phyloP scores from a whole-genome alignment of 106 monocot genomes.

The Dendrobium huoshanense region DNA sequence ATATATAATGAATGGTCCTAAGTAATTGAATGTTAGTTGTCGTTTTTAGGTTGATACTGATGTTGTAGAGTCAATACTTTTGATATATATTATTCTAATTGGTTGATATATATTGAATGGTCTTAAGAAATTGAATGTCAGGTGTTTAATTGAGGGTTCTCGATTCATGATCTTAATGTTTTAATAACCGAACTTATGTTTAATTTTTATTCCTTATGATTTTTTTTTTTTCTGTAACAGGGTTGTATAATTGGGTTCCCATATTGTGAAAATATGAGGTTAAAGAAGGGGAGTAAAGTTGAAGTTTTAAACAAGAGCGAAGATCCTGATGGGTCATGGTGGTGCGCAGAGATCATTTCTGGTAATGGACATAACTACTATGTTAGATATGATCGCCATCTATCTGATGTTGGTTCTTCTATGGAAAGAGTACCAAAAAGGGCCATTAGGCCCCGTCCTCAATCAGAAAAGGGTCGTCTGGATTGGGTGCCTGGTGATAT shows the following conservation, averaged over 20 bases:
- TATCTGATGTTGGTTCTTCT: background rate
- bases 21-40: background rate
- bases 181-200: background rate
- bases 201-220: background rate
- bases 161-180: background rate
- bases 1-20: background rate
- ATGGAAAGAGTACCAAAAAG: constrained; percentile 32
- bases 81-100: background rate
- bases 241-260: background rate
- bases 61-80: background rate
- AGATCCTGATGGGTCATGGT: constrained; percentile 27
- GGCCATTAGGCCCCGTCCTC: constrained; percentile 30
- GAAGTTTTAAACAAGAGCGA: constrained; percentile 28
- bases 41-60: background rate
- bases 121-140: background rate
- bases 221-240: background rate
- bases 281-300: constrained; percentile 36
- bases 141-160: background rate
- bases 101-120: background rate
- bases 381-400: constrained; percentile 23
- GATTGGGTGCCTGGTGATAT: constrained; percentile 31
- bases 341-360: constrained; percentile 32
- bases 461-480: background rate
- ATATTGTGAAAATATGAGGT: constrained; percentile 19
- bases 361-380: constrained; percentile 28